Evolutionary conservation across 345 rosid genomes (phyloP), one percentile per base, ranked within the genome.

Genomic region (Lepidium sativum): DNA sequence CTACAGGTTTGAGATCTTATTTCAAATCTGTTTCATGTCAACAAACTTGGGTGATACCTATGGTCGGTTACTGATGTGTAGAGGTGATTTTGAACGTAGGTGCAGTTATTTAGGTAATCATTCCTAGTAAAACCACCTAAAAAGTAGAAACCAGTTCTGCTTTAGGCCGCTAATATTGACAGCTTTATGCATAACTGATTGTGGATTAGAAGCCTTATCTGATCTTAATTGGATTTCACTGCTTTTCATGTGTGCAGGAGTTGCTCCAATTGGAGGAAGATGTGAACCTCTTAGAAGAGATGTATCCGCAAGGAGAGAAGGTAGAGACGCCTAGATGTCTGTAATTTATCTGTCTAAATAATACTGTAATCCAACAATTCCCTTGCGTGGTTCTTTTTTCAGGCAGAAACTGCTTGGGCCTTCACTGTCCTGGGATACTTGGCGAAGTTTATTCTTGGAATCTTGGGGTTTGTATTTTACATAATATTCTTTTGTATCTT

Each of bases 351-450:
- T 32, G 10, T 17, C 40, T 13, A 34, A 16, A 32, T 13, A 49
- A 5, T 32, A 53, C 10, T 54, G 10, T 32, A 80, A 18, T 62
- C 40, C 43, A 23, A 31, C 31, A 4, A 15, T 61, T n/a, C n/a
- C n/a, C 43, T 76, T 66, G 55, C 13, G 52, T 40, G 6, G 18
- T 44, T 14, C 10, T 11, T 49, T 62, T 78, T 71, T 48, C 83
- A 92, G 98, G 98, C 97, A 8, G 97, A 89, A 78, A 89, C 98
- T 54, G 54, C 94, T 49, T 89, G 97, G 98, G 98, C 96, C 54
- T 57, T 89, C 79, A 92, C 97, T 41, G 87, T 92, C 66, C 91
- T 92, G 67, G 98, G 94, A 14, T 92, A 87, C 80, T 77, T 92
- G 81, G 94, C 89, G 51, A 89, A 92, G 77, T 79, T 92, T 39